Evolutionary conservation across 345 rosid genomes (phyloP).

Genomic region (Gynandropsis gynandra): DNA sequence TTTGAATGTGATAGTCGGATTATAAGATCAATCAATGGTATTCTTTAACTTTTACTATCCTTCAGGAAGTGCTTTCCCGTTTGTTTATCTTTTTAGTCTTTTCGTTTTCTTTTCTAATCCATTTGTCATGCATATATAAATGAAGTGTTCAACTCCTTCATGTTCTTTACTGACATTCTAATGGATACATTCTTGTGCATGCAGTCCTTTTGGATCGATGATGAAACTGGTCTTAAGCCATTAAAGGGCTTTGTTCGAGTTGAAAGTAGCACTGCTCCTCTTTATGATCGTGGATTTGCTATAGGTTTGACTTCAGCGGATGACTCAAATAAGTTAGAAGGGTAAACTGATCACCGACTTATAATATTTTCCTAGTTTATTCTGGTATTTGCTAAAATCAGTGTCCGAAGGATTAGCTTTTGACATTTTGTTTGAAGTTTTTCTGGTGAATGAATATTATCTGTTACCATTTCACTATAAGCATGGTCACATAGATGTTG

Average conservation of each 20-base stretch:
- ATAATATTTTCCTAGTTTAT: not conserved
- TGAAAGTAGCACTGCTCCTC: constrained; percentile 54
- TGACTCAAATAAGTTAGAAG: constrained; percentile 56
- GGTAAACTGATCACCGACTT: constrained; percentile 35
- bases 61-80: too few relatives aligned
- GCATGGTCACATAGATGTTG: not conserved
- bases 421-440: too few relatives aligned
- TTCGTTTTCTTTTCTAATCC: too few relatives aligned
- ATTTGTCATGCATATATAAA: not conserved
- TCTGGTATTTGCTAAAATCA: not conserved
- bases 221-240: constrained; percentile 36
- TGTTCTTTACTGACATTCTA: constrained; percentile 1
- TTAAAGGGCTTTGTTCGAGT: constrained; percentile 31
- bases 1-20: too few relatives aligned
- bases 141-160: not conserved
- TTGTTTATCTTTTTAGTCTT: too few relatives aligned
- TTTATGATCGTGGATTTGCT: constrained; percentile 83
- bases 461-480: too few relatives aligned
- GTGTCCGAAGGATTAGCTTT: not conserved
- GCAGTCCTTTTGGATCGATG: constrained; percentile 90
- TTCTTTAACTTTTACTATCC: too few relatives aligned
- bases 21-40: too few relatives aligned
- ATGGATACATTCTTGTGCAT: constrained; percentile 26
- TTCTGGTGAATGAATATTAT: too few relatives aligned
- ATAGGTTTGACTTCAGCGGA: constrained; percentile 68